Conservation (phyloP, 805 yeast genomes). For the Scheffersomyces spartinae region DNA sequence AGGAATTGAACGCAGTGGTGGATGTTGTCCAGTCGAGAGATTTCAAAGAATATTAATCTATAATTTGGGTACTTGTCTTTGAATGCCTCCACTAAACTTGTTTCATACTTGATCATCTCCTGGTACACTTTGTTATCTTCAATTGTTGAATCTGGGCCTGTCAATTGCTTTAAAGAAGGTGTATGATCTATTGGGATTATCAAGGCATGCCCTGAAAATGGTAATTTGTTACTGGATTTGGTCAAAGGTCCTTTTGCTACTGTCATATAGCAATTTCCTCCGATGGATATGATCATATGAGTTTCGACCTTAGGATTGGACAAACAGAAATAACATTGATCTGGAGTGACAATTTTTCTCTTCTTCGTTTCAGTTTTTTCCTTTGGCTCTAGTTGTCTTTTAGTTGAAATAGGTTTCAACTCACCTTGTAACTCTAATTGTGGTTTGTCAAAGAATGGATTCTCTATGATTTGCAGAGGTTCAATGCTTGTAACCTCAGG, state of each 20-base stretch:
- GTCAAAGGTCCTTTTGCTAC: slow-evolving; percentile 82
- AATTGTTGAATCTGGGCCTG: slow-evolving; percentile 18
- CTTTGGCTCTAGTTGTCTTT: not conserved
- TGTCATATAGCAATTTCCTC: slow-evolving; percentile 53
- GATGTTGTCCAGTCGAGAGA: slow-evolving; percentile 49
- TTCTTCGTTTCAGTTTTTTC: slow-evolving; percentile 13
- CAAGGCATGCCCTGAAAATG: slow-evolving; percentile 73
- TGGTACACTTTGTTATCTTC: slow-evolving; percentile 10
- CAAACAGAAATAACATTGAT: slow-evolving; percentile 70
- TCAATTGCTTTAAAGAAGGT: slow-evolving; percentile 22
- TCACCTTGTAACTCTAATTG: not conserved
- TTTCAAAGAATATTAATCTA: slow-evolving; percentile 56
- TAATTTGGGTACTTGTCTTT: slow-evolving; percentile 21
- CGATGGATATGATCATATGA: slow-evolving; percentile 74
- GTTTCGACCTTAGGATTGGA: slow-evolving; percentile 68
- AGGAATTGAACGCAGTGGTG: slow-evolving; percentile 72
- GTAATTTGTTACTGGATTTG: slow-evolving; percentile 30
- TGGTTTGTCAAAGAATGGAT: slow-evolving; percentile 15
- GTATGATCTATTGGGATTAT: slow-evolving; percentile 71
- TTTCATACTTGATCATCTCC: slow-evolving; percentile 39
- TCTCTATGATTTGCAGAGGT: slow-evolving; percentile 9
- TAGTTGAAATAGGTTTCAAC: not conserved
- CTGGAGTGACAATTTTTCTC: slow-evolving; percentile 38
- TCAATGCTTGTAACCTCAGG: slow-evolving; percentile 14
- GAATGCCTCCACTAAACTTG: slow-evolving; percentile 40